phyloP scores from a whole-genome alignment of 257 asterid genomes.

The Nicotiana paniculata region DNA sequence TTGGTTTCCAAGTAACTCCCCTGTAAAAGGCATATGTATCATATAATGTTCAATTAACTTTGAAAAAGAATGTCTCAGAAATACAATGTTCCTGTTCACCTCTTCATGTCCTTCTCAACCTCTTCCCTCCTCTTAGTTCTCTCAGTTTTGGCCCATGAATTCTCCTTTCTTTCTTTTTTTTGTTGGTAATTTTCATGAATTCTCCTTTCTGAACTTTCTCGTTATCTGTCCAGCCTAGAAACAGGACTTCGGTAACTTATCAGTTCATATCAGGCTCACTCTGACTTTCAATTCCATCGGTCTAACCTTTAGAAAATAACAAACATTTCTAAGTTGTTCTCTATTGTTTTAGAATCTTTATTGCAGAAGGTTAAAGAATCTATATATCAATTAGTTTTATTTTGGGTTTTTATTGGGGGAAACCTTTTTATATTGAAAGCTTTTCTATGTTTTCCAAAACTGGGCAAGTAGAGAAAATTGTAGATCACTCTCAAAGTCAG shows the following conservation, averaged over 20 bases:
- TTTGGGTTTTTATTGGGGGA: background rate
- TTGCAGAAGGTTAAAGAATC: too few species aligned
- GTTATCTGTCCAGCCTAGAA: background rate
- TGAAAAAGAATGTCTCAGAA: background rate
- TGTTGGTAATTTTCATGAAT: background rate
- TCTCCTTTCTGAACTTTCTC: background rate
- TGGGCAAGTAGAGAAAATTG: background rate
- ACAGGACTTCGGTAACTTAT: background rate
- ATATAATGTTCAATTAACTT: background rate
- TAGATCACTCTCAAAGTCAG: background rate
- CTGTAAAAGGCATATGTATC: background rate
- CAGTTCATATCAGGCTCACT: background rate
- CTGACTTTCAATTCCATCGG: background rate
- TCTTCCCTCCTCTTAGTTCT: background rate
- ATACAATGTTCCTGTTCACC: background rate
- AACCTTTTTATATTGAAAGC: background rate
- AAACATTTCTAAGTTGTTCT: background rate
- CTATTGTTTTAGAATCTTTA: too few species aligned
- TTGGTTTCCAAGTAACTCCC: background rate
- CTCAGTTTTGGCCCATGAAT: background rate
- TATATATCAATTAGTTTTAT: too few species aligned
- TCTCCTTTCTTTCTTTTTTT: background rate
- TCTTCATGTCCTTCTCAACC: background rate
- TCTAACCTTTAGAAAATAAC: background rate
- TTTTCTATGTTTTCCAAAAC: background rate